Percentiles rank a stretch among this genome's conserved stretches.
These are phyloP conservation scores for Agastache rugosa DNA, from an alignment of 257 asterid species.

Conservation along the genomic window DNA sequence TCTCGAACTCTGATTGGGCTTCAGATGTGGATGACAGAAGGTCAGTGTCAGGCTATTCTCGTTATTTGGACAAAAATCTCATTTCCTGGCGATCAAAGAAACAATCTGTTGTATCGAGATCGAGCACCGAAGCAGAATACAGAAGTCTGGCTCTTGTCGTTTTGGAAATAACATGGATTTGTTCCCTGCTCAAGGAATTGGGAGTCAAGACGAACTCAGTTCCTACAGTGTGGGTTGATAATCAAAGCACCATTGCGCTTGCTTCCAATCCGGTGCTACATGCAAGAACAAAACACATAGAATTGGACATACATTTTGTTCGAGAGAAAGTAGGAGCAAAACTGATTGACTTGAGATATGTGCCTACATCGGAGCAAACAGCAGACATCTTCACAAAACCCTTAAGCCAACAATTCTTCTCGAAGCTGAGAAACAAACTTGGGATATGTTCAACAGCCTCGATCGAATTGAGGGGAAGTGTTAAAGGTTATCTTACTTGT, in stretches of 20 bases:
- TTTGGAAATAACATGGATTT: neutral
- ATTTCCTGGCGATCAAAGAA: neutral
- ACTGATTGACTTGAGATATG: no score
- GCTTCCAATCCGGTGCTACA: neutral
- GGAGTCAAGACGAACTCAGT: accelerated
- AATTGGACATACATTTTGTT: neutral
- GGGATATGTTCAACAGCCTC: neutral
- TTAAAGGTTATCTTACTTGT: no score
- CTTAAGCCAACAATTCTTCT: neutral
- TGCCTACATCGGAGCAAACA: neutral
- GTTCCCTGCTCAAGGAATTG: neutral
- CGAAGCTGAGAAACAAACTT: neutral
- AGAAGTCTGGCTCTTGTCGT: neutral
- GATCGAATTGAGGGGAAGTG: neutral
- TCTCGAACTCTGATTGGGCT: neutral
- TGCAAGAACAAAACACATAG: neutral
- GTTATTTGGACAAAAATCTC: no score
- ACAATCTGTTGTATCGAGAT: neutral
- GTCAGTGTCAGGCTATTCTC: no score
- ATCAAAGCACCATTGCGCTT: neutral
- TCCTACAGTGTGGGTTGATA: neutral
- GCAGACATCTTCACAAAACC: neutral
- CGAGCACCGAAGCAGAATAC: neutral
- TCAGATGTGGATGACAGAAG: no score
- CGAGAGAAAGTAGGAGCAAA: neutral